Conservation (phyloP, 345 rosid species). For the Corymbia maculata region DNA sequence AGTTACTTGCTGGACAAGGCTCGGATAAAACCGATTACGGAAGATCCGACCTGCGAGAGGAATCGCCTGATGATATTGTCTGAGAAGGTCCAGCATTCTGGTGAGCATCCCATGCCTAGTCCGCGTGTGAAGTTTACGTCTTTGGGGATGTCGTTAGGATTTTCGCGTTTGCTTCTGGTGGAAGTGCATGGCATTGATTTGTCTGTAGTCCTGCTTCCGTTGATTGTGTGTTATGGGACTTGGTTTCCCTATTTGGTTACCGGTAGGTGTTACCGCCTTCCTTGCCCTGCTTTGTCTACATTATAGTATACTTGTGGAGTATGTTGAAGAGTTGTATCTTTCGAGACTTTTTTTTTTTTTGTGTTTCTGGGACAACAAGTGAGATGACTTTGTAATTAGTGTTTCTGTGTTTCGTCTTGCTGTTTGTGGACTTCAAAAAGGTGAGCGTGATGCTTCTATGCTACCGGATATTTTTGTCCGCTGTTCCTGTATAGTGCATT, state of each 20-base stretch:
- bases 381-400: neutral
- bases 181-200: neutral
- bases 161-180: neutral
- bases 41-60: conserved; percentile 58
- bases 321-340: neutral
- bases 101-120: conserved; percentile 13
- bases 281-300: neutral
- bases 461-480: neutral
- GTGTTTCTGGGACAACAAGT: neutral
- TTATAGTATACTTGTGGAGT: neutral
- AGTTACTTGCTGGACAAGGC: conserved; percentile 83
- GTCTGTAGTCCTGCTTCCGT: neutral
- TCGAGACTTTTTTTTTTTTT: too few relatives aligned
- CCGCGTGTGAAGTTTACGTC: neutral
- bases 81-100: conserved; percentile 45
- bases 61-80: conserved; percentile 69
- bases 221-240: neutral
- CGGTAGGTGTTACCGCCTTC: neutral
- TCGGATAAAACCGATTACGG: conserved; percentile 69
- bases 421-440: neutral
- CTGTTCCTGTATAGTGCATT: neutral
- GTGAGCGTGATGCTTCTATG: neutral
- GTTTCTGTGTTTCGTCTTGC: neutral
- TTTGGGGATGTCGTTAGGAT: neutral
- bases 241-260: neutral